A percentile compares a stretch with the other conserved stretches of the same genome.
These are phyloP conservation scores for Medicago arabica DNA, from an alignment of 306 rosid species.

Conservation along the genomic window DNA sequence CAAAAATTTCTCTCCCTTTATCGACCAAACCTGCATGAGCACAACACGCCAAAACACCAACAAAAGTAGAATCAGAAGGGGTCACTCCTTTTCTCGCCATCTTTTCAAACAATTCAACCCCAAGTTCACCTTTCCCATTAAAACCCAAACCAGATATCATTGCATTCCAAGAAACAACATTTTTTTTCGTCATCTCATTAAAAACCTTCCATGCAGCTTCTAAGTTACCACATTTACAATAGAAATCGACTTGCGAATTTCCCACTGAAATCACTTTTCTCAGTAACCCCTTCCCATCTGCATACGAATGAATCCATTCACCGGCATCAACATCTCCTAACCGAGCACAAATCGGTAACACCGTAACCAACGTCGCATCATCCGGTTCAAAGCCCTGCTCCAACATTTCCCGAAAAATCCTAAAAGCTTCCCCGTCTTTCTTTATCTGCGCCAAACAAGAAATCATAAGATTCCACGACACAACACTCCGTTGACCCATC, in stretches of 20 bases:
- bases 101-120: conserved; percentile 66
- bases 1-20: conserved; percentile 65
- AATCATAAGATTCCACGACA: conserved; percentile 85
- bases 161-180: conserved; percentile 75
- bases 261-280: conserved; percentile 53
- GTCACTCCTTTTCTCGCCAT: conserved; percentile 54
- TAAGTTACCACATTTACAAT: conserved; percentile 72
- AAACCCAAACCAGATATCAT: conserved; percentile 81
- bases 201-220: conserved; percentile 59
- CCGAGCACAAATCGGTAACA: conserved; percentile 79
- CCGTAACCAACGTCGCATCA: conserved; percentile 69
- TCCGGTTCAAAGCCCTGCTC: conserved; percentile 66
- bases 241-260: conserved; percentile 73
- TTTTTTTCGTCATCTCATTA: conserved; percentile 55
- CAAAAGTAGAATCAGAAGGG: conserved; percentile 73
- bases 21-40: conserved; percentile 78
- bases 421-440: conserved; percentile 59
- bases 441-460: conserved; percentile 58
- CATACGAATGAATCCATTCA: conserved; percentile 62
- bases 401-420: conserved; percentile 65
- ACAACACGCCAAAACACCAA: conserved; percentile 74
- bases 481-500: conserved; percentile 64
- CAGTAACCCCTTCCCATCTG: conserved; percentile 47
- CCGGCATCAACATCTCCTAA: conserved; percentile 69
- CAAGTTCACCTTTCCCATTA: conserved; percentile 76